phyloP scores from a whole-genome alignment of 495 filamentous ascomycete genomes.

The Choiromyces venosus region DNA sequence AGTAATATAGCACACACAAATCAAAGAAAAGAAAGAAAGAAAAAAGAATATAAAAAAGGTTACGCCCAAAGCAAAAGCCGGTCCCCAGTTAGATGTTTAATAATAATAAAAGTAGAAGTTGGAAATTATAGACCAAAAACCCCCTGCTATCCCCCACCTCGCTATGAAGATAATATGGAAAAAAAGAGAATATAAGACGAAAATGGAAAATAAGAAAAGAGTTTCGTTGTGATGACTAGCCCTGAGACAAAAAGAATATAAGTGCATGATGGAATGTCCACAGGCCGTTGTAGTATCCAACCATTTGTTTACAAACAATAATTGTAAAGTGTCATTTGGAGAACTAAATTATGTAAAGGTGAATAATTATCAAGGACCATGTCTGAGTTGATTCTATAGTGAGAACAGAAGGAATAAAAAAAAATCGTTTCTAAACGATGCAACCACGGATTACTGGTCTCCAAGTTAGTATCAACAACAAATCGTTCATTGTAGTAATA shows the following conservation, averaged over 20 bases:
- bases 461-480: neutral
- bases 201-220: conserved; percentile 5
- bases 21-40: neutral
- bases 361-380: conserved; percentile 6
- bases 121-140: neutral
- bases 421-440: conserved; percentile 24
- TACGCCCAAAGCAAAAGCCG: neutral
- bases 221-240: neutral
- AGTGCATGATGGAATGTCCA: conserved; percentile 6
- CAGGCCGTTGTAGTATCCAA: neutral
- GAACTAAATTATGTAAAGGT: conserved; percentile 33
- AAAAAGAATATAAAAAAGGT: neutral
- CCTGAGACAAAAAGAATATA: neutral
- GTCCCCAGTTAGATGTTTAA: neutral
- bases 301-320: neutral
- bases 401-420: conserved; percentile 4
- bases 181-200: neutral
- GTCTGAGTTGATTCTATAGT: neutral
- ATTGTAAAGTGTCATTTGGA: neutral
- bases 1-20: conserved; percentile 2
- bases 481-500: neutral
- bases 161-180: neutral
- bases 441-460: conserved; percentile 31
- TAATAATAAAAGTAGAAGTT: neutral
- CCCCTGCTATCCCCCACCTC: neutral